These are phyloP conservation scores for Silene noctiflora DNA, from an alignment of 179 eudicot genomes.

Conservation along the genomic window DNA sequence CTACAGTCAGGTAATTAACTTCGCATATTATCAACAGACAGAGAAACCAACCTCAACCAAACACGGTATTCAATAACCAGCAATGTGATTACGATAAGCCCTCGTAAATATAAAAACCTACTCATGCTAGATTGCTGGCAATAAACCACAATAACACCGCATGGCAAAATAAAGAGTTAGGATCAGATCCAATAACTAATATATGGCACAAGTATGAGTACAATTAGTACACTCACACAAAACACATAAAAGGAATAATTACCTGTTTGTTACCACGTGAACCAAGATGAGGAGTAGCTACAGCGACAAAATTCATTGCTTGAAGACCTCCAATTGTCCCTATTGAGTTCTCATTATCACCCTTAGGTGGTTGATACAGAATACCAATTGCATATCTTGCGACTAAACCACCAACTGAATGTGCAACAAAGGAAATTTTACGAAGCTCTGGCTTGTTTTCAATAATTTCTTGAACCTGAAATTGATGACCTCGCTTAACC, in stretches of 20 bases:
- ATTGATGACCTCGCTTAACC: constrained; percentile 19
- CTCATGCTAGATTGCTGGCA: constrained; percentile 6
- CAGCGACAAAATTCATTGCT: constrained; percentile 87
- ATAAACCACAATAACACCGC: background rate
- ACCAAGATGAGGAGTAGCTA: constrained; percentile 99
- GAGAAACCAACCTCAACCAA: background rate
- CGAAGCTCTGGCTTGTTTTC: constrained; percentile 52
- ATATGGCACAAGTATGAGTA: background rate
- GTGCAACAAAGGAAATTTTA: constrained; percentile 90
- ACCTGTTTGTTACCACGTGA: constrained; percentile 97
- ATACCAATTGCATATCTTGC: constrained; percentile 91
- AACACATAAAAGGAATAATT: constrained; percentile 7
- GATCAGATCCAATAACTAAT: background rate
- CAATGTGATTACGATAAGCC: background rate
- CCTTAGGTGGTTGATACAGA: constrained; percentile 51
- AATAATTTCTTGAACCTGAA: constrained; percentile 74
- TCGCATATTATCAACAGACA: background rate
- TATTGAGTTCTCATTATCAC: constrained; percentile 36
- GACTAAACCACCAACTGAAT: constrained; percentile 94
- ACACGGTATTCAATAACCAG: background rate
- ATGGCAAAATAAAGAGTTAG: constrained; percentile 3
- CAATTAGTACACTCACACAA: background rate
- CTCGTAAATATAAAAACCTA: background rate
- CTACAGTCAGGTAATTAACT: background rate
- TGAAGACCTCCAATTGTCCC: constrained; percentile 83